Base-by-base conservation (phyloP, 2,329 filamentous ascomycete genomes). In the Hymenoscyphus occultus region DNA sequence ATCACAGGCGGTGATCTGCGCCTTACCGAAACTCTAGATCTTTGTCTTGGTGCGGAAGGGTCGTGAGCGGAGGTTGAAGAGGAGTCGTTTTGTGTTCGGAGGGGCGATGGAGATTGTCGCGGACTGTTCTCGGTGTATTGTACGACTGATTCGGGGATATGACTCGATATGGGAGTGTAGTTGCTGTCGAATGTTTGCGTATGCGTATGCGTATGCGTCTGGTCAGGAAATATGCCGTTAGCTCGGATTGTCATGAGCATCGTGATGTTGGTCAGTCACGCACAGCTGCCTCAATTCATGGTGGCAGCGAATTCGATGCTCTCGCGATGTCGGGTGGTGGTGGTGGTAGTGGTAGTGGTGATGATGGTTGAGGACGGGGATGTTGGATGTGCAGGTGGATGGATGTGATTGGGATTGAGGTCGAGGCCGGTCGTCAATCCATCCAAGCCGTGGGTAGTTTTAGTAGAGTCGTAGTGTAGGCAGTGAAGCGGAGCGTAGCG, bases 211-310 rank as follows among this genome's bases (percentile, higher is more conserved):
- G 22, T 28, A 65, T 69, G 71, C 61, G 70, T 66, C 70, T 74
- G 68, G 63, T 72, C 68, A 67, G 71, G 66, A 68, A 74, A 72
- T 67, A 71, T 72, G 70, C 70, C 70, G 71, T 70, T 71, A 56
- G 64, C 71, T 62, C 70, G 69, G 59, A 72, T 65, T 68, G 81
- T 83, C 82, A 84, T 83, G 72, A 84, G 82, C 82, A 84, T 84
- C 74, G 79, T 83, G 79, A 78, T 73, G 68, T 75, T 69, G 69
- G 58, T 39, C 59, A 59, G 59, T 32, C 39, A 54, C 39, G 51
- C 39, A 56, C 60, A 58, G 63, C 58, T 60, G 61, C 59, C 59
- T 70, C 65, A 71, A 70, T 71, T 66, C 69, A 70, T 72, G 31
- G 54, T 67, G 61, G 61, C 67, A 59, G 60, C n/a, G 32, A 62